Evolutionary conservation across 1,284 basidiomycete genomes (phyloP).

Genomic region (Microbotryomycetes sp.): DNA sequence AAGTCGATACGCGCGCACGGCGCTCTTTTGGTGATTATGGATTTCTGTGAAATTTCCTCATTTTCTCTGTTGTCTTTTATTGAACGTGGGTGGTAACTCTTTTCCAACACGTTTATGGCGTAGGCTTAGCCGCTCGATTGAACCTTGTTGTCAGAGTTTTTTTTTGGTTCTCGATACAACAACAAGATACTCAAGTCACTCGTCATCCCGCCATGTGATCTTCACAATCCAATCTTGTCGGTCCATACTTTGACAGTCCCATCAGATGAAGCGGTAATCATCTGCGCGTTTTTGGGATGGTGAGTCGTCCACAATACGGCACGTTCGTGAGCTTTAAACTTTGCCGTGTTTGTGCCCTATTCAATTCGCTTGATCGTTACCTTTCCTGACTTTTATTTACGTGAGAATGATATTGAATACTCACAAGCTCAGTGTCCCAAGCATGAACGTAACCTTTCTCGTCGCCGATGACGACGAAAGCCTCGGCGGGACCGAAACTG

Average conservation of each 20-base stretch:
- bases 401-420: conserved; percentile 22
- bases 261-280: conserved; percentile 40
- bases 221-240: too few relatives aligned
- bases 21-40: conserved; percentile 6
- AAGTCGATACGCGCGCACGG: conserved; percentile 15
- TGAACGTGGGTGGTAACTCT: too few relatives aligned
- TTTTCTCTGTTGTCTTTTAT: too few relatives aligned
- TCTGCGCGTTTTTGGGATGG: conserved; percentile 51
- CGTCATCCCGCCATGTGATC: too few relatives aligned
- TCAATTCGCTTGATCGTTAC: not conserved
- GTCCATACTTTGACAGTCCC: conserved; percentile 74
- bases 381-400: not conserved
- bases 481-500: conserved; percentile 73
- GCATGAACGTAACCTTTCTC: conserved; percentile 79
- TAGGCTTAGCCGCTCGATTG: too few relatives aligned
- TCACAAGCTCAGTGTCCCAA: conserved; percentile 83
- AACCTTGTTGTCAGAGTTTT: too few relatives aligned
- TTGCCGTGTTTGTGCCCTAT: conserved; percentile 58
- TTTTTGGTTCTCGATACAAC: not conserved
- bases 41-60: not conserved
- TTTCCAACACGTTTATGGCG: too few relatives aligned
- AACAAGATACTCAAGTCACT: too few relatives aligned
- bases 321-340: conserved; percentile 68
- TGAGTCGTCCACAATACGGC: conserved; percentile 85
- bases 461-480: conserved; percentile 75